A percentile compares a stretch with the other conserved stretches of the same genome.
phyloP scores from a whole-genome alignment of 768 basidiomycete species.

The Lentinula aciculospora region DNA sequence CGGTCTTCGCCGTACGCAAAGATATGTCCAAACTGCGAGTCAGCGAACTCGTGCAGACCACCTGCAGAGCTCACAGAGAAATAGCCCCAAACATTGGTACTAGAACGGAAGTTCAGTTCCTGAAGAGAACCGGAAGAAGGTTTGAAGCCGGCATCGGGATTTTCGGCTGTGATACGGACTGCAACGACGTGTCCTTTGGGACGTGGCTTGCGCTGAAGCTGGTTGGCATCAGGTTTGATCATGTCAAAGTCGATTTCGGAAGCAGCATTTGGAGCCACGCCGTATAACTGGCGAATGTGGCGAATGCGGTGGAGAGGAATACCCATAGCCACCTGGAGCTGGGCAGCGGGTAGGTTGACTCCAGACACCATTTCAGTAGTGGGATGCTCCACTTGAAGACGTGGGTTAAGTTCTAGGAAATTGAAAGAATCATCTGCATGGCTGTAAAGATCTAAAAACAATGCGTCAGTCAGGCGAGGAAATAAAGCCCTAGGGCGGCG shows the following conservation, averaged over 20 bases:
- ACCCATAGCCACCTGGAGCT: constrained; percentile 98
- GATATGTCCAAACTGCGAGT: constrained; percentile 99
- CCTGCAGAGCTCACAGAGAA: constrained; percentile 96
- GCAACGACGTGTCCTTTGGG: constrained; percentile 99
- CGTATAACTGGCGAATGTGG: constrained; percentile 93
- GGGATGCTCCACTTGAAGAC: constrained; percentile 99
- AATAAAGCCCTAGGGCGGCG: constrained; percentile 6
- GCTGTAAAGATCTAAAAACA: constrained; percentile 78
- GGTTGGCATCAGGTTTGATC: constrained; percentile 78
- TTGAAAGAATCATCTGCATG: constrained; percentile 91
- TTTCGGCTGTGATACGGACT: constrained; percentile 98
- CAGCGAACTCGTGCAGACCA: constrained; percentile 97
- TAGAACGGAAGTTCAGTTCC: constrained; percentile 98
- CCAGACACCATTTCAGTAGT: constrained; percentile 99
- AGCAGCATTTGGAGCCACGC: constrained; percentile 81
- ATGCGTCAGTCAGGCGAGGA: constrained; percentile 2
- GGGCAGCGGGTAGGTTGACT: constrained; percentile 95
- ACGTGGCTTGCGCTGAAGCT: constrained; percentile 88
- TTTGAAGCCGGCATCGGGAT: constrained; percentile 99
- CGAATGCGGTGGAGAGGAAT: constrained; percentile 92
- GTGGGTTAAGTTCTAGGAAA: constrained; percentile 98
- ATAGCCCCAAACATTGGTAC: constrained; percentile 99
- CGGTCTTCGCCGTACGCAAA: constrained; percentile 98
- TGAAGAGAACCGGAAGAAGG: constrained; percentile 96
- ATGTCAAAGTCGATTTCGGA: constrained; percentile 98